Conservation (phyloP, 2,329 filamentous ascomycete genomes). For the Lecanicillium sp. region DNA sequence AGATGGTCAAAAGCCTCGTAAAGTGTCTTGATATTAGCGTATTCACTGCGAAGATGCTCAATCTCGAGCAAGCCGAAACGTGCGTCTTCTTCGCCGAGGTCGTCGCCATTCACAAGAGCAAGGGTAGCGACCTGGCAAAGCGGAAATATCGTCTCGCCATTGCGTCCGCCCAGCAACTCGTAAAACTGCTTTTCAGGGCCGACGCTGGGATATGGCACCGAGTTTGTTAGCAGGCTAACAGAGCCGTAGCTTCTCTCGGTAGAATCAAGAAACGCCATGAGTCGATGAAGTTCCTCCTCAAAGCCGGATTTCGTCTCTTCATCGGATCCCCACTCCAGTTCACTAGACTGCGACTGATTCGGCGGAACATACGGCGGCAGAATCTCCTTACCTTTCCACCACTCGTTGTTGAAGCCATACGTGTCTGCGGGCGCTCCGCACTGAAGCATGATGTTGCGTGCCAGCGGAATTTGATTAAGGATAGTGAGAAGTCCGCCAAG, state of each 20-base stretch:
- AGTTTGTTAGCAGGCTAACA: slow-evolving; percentile 37
- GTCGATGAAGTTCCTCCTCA: slow-evolving; percentile 49
- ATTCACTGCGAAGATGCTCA: slow-evolving; percentile 21
- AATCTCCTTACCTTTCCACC: slow-evolving; percentile 55
- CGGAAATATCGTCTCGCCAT: slow-evolving; percentile 18
- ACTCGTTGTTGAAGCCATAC: slow-evolving; percentile 50
- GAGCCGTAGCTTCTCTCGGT: slow-evolving; percentile 54
- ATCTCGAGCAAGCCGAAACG: slow-evolving; percentile 36
- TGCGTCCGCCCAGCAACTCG: slow-evolving; percentile 27
- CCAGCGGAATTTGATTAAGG: slow-evolving; percentile 50
- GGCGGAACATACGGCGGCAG: slow-evolving; percentile 28
- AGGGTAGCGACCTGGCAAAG: slow-evolving; percentile 25
- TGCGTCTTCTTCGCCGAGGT: slow-evolving; percentile 24
- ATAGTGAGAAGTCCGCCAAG: slow-evolving; percentile 51
- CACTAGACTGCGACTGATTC: slow-evolving; percentile 10
- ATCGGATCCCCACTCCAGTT: slow-evolving; percentile 21
- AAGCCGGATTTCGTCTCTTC: slow-evolving; percentile 28
- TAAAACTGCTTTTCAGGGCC: slow-evolving; percentile 37
- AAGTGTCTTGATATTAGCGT: slow-evolving; percentile 7
- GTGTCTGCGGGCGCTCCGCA: slow-evolving; percentile 30
- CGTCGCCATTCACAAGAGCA: slow-evolving; percentile 20
- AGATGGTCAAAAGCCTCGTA: slow-evolving; percentile 37
- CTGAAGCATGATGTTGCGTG: slow-evolving; percentile 46
- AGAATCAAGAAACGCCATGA: slow-evolving; percentile 55
- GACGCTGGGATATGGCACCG: slow-evolving; percentile 22